Base-by-base conservation (phyloP, 1,139 yeast genomes). In the Blastobotrys niveus region DNA sequence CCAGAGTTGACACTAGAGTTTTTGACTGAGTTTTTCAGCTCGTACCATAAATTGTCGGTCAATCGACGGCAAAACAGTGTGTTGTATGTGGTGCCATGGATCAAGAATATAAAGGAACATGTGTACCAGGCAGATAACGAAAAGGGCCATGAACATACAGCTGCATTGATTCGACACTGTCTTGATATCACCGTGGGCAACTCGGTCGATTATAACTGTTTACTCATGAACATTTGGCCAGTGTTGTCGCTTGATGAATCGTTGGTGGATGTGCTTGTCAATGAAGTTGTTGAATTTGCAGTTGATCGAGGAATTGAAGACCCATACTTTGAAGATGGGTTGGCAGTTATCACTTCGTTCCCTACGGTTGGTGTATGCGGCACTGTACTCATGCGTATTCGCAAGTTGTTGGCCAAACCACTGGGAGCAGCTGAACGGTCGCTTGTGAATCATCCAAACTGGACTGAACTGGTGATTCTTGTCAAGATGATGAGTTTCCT, bases 361-460 rank as follows among this genome's bases (percentile, higher is more conserved):
- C 91, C 95, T 3, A 80, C 94, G 0, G 70, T 80, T 17, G 87
- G 82, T 50, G 73, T 86, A 3, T 81, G 89, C 56, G 82, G 87
- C 9, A 74, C 77, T 45, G 76, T 85, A 0, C 70, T 86, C 37
- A 65, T 72, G 22, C 67, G 82, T 48, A 62, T 82, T 34, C 68
- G 71, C 51, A 61, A 58, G 21, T 58, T 76, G 17, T 62, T 73
- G 5, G 68, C 76, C 42, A 74, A 77, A n/a, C 73, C 76, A 37
- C 65, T 73, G 38, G 60, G 60, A n/a, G 59, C 62, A 12, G 58
- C 61, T 57, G 54, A 56, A 76, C 61, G 57, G 31, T 48, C 52
- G 7, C 34, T 70, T 38, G 72, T 79, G 2, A 70, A 76, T 2
- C 79, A 80, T 46, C 84, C 81, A 15, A 73, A 76, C 38, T 79